Percentiles rank a stretch among this genome's conserved stretches.
These are phyloP conservation scores for Botrytis elliptica DNA, from an alignment of 2,329 filamentous ascomycete species.

Conservation along the genomic window DNA sequence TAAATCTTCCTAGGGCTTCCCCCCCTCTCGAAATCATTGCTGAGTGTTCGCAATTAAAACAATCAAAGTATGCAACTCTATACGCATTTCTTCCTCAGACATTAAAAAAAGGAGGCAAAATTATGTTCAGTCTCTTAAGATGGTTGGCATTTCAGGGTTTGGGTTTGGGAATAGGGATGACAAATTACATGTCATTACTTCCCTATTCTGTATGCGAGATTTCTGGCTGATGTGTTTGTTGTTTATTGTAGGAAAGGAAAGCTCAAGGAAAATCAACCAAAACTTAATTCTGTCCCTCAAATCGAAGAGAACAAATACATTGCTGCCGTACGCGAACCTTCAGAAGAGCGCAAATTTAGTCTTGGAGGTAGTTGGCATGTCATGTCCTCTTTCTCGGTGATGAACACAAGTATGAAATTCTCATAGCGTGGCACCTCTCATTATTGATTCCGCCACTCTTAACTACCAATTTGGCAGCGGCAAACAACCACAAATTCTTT, in stretches of 20 bases:
- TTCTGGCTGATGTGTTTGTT: constrained; percentile 17
- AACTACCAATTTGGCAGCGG: constrained; percentile 10
- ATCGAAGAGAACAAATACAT: constrained; percentile 8
- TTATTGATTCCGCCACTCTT: constrained; percentile 10
- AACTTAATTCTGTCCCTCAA: constrained; percentile 4
- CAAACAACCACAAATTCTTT: background rate
- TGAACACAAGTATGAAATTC: constrained; percentile 24
- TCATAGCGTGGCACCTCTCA: constrained; percentile 17
- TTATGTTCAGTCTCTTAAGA: constrained; percentile 13
- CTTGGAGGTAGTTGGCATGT: constrained; percentile 18
- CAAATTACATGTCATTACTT: constrained; percentile 22
- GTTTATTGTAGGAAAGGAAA: constrained; percentile 18
- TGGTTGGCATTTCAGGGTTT: constrained; percentile 16
- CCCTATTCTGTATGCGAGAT: constrained; percentile 18
- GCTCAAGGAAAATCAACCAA: constrained; percentile 5
- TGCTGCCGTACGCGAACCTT: constrained; percentile 9
- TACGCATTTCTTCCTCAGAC: background rate
- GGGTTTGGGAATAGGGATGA: constrained; percentile 20
- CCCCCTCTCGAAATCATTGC: constrained; percentile 9
- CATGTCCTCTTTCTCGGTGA: constrained; percentile 20
- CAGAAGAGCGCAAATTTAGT: constrained; percentile 16
- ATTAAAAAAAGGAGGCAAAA: constrained; percentile 3
- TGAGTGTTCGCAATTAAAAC: constrained; percentile 12
- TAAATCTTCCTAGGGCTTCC: constrained; percentile 18
- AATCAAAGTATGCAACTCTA: constrained; percentile 15